Conservation (phyloP, 177 flowering plant species). For the Telopea speciosissima region DNA sequence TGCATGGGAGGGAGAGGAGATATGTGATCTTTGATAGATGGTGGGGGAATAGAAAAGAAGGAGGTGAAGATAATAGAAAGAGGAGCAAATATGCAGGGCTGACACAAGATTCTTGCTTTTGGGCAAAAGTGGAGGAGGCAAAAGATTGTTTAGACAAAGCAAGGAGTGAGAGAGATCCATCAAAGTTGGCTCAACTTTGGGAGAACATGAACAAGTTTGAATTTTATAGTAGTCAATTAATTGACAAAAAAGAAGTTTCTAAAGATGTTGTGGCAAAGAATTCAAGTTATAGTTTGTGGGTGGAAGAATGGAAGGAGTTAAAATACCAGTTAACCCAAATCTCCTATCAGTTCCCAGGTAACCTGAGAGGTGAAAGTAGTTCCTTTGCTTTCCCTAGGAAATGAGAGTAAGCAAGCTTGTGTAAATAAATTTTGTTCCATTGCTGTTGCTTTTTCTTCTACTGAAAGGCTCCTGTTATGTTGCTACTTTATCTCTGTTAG, state of each 20-base stretch:
- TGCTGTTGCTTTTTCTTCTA: background rate
- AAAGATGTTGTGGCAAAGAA: slow-evolving; percentile 57
- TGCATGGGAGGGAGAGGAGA: slow-evolving; percentile 52
- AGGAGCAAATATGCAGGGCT: slow-evolving; percentile 53
- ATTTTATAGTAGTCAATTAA: slow-evolving; percentile 35
- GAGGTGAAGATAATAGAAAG: slow-evolving; percentile 18
- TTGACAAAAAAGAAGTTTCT: slow-evolving; percentile 61
- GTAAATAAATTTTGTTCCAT: background rate
- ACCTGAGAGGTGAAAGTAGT: background rate
- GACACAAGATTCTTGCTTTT: slow-evolving; percentile 82
- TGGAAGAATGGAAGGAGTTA: slow-evolving; percentile 35
- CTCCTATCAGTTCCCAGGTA: slow-evolving; percentile 20
- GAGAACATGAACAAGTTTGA: slow-evolving; percentile 42
- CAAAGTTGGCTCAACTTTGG: slow-evolving; percentile 25
- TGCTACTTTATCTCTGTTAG: no score
- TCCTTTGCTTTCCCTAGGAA: background rate
- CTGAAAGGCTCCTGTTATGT: background rate
- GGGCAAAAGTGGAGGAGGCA: slow-evolving; percentile 84
- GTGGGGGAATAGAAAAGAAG: slow-evolving; percentile 42
- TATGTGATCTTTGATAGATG: slow-evolving; percentile 58
- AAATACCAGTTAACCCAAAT: slow-evolving; percentile 23
- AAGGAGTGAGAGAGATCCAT: slow-evolving; percentile 29
- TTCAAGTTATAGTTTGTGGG: slow-evolving; percentile 58
- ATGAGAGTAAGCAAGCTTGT: background rate
- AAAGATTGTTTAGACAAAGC: slow-evolving; percentile 39